Evolutionary conservation across 148 eudicot genomes (phyloP), one percentile per base, ranked within the genome.

Genomic region (Nyssa sinensis): DNA sequence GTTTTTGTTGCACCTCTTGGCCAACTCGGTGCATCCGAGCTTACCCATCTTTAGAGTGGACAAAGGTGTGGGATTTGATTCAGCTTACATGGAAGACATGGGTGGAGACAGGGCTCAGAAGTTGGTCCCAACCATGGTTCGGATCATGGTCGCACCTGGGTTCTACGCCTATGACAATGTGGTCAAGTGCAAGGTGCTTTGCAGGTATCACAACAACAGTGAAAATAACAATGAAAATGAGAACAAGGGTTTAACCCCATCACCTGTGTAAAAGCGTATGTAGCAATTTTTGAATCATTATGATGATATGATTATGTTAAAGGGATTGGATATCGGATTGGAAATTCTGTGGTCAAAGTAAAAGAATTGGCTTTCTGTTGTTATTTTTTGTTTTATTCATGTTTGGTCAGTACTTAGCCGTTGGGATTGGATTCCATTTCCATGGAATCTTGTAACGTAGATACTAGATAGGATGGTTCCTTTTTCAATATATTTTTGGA

Each of bases 141-240:
- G 91, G 83, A 86, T 95, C 78, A 95, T 93, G 99, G 94, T 93
- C 1, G 79, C 88, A 57, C 99, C 99, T 0, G 99, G 99, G 81
- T 95, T 95, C 64, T 95, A 93, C 87, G 93, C 93, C 0, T 87
- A 84, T 60, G 91, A 89, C 47, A 93, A 84, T 85, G 97, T 95
- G 79, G 88, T 95, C 68, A 95, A 95, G 91, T 93, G 99, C 77
- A 95, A 92, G 85, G 98, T 95, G 31, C 29, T 95, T 32, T 90
- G 97, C 81, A 89, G 92, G 91, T 93, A 93, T 74, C 77, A 84
- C 70, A 77, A 61, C n/a, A n/a, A n/a, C 73, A 80, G 27, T 78
- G 67, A 68, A 19, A 63, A 16, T 21, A 31, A 53, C 59, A 44
- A 14, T 77, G 71, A 69, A 37, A 31, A 39, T 23, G 41, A 53